Evolutionary conservation across 331 rosid species (phyloP).

Genomic region (Prunus yedoensis): DNA sequence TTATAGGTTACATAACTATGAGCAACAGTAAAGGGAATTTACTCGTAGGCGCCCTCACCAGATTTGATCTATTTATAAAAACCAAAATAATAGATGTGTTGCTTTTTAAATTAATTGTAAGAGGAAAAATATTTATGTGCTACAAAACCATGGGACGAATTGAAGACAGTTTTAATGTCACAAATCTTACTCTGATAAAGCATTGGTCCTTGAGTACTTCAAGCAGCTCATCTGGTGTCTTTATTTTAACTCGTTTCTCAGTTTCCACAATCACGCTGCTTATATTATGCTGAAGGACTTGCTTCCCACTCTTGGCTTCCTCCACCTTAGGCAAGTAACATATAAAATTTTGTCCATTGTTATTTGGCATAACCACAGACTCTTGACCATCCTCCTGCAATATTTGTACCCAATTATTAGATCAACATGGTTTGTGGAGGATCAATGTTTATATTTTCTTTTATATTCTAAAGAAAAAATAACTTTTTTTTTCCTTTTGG

Average conservation of each 20-base stretch:
- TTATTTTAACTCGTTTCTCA: conserved; percentile 71
- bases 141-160: not conserved
- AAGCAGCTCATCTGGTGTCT: conserved; percentile 95
- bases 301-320: conserved; percentile 64
- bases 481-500: too few relatives aligned
- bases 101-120: not conserved
- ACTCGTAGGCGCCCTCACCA: not conserved
- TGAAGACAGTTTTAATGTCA: conserved; percentile 17
- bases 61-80: too few relatives aligned
- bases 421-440: not conserved
- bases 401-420: conserved; percentile 13
- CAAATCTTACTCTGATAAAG: conserved; percentile 65
- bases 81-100: too few relatives aligned
- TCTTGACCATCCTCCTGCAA: conserved; percentile 88
- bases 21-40: conserved; percentile 3
- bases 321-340: conserved; percentile 93
- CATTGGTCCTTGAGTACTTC: conserved; percentile 78
- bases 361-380: conserved; percentile 66
- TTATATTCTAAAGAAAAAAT: too few relatives aligned
- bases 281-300: conserved; percentile 57
- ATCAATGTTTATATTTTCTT: too few relatives aligned
- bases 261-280: conserved; percentile 88
- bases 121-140: too few relatives aligned
- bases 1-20: conserved; percentile 1
- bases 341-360: conserved; percentile 66